A percentile compares a stretch with the other conserved stretches of the same genome.
Evolutionary conservation across 495 filamentous ascomycete genomes (phyloP).

Genomic region (Penicillium flavigenum): DNA sequence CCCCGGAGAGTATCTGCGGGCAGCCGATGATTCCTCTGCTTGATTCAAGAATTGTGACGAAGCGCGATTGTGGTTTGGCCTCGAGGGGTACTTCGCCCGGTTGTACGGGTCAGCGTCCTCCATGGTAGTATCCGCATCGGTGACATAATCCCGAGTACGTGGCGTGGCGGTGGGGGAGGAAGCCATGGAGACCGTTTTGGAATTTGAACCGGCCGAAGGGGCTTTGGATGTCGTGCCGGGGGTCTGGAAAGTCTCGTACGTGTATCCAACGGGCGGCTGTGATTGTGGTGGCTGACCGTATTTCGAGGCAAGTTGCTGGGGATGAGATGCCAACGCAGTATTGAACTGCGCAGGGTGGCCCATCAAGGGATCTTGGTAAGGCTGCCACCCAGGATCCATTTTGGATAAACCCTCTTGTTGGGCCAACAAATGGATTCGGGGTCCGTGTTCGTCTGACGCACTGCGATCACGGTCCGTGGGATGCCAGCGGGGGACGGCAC

Average conservation of each 20-base stretch:
- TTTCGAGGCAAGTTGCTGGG: constrained; percentile 42
- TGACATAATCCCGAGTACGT: constrained; percentile 63
- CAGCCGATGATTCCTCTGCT: constrained; percentile 72
- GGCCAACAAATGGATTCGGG: constrained; percentile 12
- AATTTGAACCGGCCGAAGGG: constrained; percentile 53
- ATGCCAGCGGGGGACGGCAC: constrained; percentile 34
- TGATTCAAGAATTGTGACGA: constrained; percentile 65
- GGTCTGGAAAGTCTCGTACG: constrained; percentile 71
- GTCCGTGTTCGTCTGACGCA: constrained; percentile 30
- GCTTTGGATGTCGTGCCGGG: constrained; percentile 42
- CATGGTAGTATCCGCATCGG: constrained; percentile 85
- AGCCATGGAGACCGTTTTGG: constrained; percentile 54
- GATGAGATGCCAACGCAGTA: constrained; percentile 41
- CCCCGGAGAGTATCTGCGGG: constrained; percentile 94
- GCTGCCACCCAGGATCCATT: constrained; percentile 57
- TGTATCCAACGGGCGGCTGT: constrained; percentile 65
- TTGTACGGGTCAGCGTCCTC: constrained; percentile 88
- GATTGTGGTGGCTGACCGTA: constrained; percentile 52
- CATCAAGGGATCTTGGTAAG: constrained; percentile 49
- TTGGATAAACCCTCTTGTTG: constrained; percentile 2
- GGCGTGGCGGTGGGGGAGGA: constrained; percentile 65
- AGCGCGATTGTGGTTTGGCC: constrained; percentile 62
- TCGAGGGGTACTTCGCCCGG: constrained; percentile 71
- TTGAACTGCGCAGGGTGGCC: constrained; percentile 45
- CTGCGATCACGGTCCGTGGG: constrained; percentile 36